A percentile compares a stretch with the other conserved stretches of the same genome.
These are phyloP conservation scores for Penicillium lagena DNA, from an alignment of 495 filamentous ascomycete species.

Conservation along the genomic window DNA sequence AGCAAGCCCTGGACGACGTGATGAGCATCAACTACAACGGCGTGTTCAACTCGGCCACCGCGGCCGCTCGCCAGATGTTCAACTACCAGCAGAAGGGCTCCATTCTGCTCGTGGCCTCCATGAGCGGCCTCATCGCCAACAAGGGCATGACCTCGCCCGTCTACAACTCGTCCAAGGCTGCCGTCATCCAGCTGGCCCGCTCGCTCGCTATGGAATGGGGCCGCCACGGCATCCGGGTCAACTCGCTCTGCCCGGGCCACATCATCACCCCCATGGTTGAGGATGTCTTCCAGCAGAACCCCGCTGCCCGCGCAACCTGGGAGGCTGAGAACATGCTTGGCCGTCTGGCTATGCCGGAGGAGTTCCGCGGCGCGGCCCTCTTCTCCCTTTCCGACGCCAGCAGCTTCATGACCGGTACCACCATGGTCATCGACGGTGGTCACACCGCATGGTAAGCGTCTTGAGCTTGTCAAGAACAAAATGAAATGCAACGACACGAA, in stretches of 20 bases:
- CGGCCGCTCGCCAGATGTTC: constrained; percentile 71
- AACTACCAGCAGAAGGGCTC: constrained; percentile 52
- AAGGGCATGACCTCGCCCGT: constrained; percentile 60
- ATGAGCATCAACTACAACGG: constrained; percentile 71
- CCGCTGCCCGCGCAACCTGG: constrained; percentile 53
- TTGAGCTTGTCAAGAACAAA: too few species aligned
- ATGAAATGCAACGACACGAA: too few species aligned
- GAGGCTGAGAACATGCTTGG: constrained; percentile 66
- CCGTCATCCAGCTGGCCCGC: constrained; percentile 57
- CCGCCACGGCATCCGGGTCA: constrained; percentile 59
- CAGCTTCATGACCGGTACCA: constrained; percentile 65
- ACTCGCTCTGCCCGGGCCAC: constrained; percentile 62
- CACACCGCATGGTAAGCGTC: constrained; percentile 48
- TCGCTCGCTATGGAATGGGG: constrained; percentile 71
- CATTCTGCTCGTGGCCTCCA: constrained; percentile 68
- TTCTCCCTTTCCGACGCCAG: constrained; percentile 59
- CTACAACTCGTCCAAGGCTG: constrained; percentile 67
- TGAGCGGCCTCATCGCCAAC: constrained; percentile 79
- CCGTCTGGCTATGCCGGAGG: constrained; percentile 52
- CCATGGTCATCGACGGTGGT: constrained; percentile 56
- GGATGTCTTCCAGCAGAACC: constrained; percentile 59
- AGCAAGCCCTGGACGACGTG: constrained; percentile 58
- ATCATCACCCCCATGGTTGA: constrained; percentile 69
- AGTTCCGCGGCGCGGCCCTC: constrained; percentile 59
- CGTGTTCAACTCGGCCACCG: constrained; percentile 71